A percentile compares a stretch with the other conserved stretches of the same genome.
Evolutionary conservation across 2,329 filamentous ascomycete species (phyloP).

Genomic region (Celoporthe dispersa): DNA sequence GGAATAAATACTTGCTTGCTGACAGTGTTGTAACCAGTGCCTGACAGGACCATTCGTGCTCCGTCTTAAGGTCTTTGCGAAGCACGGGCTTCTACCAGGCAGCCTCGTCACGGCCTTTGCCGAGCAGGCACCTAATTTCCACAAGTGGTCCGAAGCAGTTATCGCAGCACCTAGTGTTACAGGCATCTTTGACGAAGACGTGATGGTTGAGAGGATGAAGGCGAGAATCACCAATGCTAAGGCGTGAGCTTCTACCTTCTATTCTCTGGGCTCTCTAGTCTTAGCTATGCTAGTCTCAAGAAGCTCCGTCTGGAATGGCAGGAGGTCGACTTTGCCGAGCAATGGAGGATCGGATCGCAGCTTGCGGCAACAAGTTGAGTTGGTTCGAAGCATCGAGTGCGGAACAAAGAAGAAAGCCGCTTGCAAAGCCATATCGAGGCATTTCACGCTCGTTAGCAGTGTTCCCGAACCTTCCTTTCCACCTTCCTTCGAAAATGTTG

Average conservation of each 20-base stretch:
- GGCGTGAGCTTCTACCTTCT: slow-evolving; percentile 17
- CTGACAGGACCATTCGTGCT: slow-evolving; percentile 34
- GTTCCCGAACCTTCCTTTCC: no score
- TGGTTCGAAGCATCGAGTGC: background rate
- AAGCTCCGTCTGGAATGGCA: background rate
- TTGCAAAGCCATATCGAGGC: background rate
- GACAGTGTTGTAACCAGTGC: slow-evolving; percentile 29
- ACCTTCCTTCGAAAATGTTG: no score
- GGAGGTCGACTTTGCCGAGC: background rate
- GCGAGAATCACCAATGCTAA: slow-evolving; percentile 41
- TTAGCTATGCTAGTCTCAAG: background rate
- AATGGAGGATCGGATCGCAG: background rate
- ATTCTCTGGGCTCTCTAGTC: background rate
- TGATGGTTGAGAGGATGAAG: slow-evolving; percentile 47
- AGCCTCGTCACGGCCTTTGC: slow-evolving; percentile 52
- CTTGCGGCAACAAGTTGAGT: background rate
- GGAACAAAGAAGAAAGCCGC: background rate
- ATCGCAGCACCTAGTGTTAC: slow-evolving; percentile 68
- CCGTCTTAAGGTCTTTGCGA: slow-evolving; percentile 38
- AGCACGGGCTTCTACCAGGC: slow-evolving; percentile 57
- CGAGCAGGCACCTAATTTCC: slow-evolving; percentile 66
- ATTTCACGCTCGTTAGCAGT: background rate
- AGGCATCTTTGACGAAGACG: slow-evolving; percentile 62
- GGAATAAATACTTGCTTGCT: background rate
- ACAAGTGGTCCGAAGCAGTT: slow-evolving; percentile 67